Conservation (phyloP, 2,329 filamentous ascomycete species). For the Talaromyces sp. region DNA sequence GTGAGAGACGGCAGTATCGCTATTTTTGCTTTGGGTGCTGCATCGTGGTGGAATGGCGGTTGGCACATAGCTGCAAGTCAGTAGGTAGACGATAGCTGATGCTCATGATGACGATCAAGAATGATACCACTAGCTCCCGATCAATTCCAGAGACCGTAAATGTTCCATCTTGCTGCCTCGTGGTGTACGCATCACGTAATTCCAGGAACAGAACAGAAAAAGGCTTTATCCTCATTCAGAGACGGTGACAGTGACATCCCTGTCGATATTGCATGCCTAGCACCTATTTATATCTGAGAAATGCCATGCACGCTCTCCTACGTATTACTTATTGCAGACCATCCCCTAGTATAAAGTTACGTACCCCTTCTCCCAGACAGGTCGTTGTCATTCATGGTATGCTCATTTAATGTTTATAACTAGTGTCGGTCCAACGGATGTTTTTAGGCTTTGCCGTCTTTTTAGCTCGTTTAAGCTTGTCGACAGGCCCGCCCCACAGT, state of each 20-base stretch:
- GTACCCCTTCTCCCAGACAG: background rate
- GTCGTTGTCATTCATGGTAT: background rate
- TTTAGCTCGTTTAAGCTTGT: background rate
- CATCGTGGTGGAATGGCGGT: conserved; percentile 38
- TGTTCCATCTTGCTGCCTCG: background rate
- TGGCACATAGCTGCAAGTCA: conserved; percentile 24
- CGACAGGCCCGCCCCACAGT: background rate
- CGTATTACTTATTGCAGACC: background rate
- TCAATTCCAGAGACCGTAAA: background rate
- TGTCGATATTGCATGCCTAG: background rate
- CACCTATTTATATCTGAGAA: background rate
- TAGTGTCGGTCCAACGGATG: conserved; percentile 6
- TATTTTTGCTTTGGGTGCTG: conserved; percentile 44
- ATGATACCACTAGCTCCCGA: background rate
- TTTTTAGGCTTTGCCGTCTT: background rate
- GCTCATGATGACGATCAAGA: background rate
- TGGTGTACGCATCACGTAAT: background rate
- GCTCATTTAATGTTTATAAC: background rate
- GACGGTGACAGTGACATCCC: background rate
- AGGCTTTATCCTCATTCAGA: background rate
- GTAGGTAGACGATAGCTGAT: background rate
- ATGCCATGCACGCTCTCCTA: background rate
- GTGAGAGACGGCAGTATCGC: conserved; percentile 44
- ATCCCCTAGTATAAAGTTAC: background rate
- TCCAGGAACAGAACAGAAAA: background rate